Base-by-base conservation (phyloP, 148 eudicot genomes). In the Silene conica region DNA sequence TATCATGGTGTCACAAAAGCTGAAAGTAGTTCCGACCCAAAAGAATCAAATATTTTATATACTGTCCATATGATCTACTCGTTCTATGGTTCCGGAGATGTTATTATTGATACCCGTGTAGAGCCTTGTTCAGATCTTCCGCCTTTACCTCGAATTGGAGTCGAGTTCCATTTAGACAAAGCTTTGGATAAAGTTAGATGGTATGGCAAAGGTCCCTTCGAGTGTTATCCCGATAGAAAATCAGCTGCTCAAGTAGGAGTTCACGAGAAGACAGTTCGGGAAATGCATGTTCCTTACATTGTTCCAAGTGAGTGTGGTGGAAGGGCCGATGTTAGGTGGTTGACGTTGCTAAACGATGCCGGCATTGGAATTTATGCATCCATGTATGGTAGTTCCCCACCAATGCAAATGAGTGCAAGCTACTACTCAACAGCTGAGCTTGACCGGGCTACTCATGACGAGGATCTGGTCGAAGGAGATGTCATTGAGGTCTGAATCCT, bases 371-470 rank as follows among this genome's bases (percentile, higher is more conserved):
- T 95, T 45, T 91, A 82, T 78, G 97, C 96, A 67, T 87, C 97
- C 50, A 79, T 76, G 11, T 86, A 89, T 71, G 88, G 81, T 45
- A 83, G 78, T 63, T 92, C 96, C 79, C 89, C 96, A 52, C 90
- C 96, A 22, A 89, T 95, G 98, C 98, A 95, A 83, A 86, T 95
- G 89, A 95, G 84, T 81, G 90, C 96, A 22, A 95, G 98, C 81
- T 88, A 82, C 79, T 95, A 90, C 77, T 74, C 89, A 73, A 95
- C 92, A 0, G 74, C 82, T 8, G 97, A 92, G 85, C 92, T 95
- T 23, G 90, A 92, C 69, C 84, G 85, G 15, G 96, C 98, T 54
- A 95, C 96, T 26, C 98, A 87, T 69, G 79, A 86, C 26, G 89
- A 92, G 72, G 78, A 92, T 56, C 98, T 95, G 55, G 84, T 87